Evolutionary conservation across 83 land plant genomes (phyloP).

Genomic region (Isoetes engelmannii): DNA sequence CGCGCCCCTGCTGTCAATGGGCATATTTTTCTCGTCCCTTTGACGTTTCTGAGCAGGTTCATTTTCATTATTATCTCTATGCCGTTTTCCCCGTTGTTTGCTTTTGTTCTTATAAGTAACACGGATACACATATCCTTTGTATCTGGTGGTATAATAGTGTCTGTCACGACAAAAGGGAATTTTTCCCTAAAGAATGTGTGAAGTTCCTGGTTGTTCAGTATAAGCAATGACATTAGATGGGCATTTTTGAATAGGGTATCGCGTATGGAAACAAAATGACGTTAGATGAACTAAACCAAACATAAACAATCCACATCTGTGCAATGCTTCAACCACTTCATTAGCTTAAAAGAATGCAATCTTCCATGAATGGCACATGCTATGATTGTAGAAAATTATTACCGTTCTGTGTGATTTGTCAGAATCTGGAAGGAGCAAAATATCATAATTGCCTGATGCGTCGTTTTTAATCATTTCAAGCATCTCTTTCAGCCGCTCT

Average conservation of each 20-base stretch:
- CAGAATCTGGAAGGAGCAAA: conserved; percentile 58
- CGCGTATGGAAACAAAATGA: no score
- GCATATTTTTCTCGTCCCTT: conserved; percentile 22
- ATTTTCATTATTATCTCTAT: conserved; percentile 39
- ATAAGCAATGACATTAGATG: no score
- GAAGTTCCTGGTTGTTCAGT: conserved; percentile 46
- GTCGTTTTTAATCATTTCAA: conserved; percentile 30
- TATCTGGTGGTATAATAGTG: conserved; percentile 62
- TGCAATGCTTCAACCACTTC: no score
- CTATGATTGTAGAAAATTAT: conserved; percentile 7
- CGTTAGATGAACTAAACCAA: no score
- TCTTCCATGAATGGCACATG: no score
- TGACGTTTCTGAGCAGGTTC: conserved; percentile 17
- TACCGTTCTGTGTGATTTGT: conserved; percentile 77
- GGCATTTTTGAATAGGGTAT: no score
- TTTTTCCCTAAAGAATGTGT: conserved; percentile 70
- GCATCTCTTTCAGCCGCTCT: conserved; percentile 42
- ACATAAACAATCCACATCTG: no score
- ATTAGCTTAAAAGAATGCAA: no score
- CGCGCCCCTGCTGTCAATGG: conserved; percentile 83
- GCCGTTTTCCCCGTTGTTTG: conserved; percentile 13
- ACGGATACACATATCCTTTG: conserved; percentile 63
- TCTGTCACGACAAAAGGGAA: conserved; percentile 71
- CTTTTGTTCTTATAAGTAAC: conserved; percentile 32
- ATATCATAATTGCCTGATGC: conserved; percentile 33